Base-by-base conservation (phyloP, 805 yeast species). In the Sugiyamaella americana region DNA sequence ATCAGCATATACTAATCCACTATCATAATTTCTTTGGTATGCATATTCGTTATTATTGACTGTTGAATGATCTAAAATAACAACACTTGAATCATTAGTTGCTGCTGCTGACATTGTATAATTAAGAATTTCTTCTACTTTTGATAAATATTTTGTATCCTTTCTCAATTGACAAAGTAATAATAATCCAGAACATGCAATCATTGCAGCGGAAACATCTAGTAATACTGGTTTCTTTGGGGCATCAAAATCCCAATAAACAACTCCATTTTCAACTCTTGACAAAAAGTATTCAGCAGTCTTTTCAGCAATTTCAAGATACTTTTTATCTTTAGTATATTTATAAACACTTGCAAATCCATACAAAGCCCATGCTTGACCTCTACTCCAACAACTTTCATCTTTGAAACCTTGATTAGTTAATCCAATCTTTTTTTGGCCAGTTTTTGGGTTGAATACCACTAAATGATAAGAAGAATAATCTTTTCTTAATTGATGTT, bases 341-440 rank as follows among this genome's bases (percentile, higher is more conserved):
- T 41, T 24, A 48, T 62, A 63, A 13, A 55, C 52, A 21, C 53
- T 57, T 5, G 60, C 58, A 47, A 45, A 63, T 1, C 67, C 67
- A 37, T 59, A 51, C 8, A 63, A 35, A 3, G 60, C 65, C 67
- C 67, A 62, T 3, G 67, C 59, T 49, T 62, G 66, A 34, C 67
- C 67, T n/a, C 66, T 55, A 6, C 60, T 46, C 67, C 67, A 63
- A 26, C 57, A 49, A 5, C 59, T 36, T 11, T 59, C 63, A 45
- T 63, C 60, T 11, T 46, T 49, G 37, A 52, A 61, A 8, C 67
- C 66, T 48, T 63, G 66, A 40, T 56, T 48, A 20, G 66, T 63
- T 44, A 60, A 53, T 19, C 56, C 58, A 6, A 56, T 59, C 35
- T 53, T 57, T 2, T 48, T 49, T 3, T 37, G 35, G 3, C 67